phyloP scores from a whole-genome alignment of 305 asterid genomes.

The Galium porrigens region DNA sequence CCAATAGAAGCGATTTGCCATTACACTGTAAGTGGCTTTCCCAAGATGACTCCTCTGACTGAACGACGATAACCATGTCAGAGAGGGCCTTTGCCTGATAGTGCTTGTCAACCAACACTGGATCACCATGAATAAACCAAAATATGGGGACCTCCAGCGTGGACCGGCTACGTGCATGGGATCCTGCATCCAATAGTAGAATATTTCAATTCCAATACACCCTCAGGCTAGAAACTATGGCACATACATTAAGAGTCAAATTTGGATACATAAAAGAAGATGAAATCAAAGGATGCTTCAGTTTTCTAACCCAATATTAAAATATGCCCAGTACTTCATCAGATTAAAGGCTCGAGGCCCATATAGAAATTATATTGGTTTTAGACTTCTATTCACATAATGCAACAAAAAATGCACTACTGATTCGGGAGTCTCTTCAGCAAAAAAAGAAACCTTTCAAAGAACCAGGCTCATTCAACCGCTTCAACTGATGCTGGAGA shows the following conservation, averaged over 20 bases:
- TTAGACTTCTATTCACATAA: not conserved
- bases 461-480: slow-evolving; percentile 65
- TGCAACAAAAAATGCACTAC: not conserved
- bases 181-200: slow-evolving; percentile 37
- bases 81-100: slow-evolving; percentile 91
- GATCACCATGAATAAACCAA: slow-evolving; percentile 84
- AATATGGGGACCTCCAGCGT: slow-evolving; percentile 86
- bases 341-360: not conserved
- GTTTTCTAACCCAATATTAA: not conserved
- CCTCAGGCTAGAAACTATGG: not conserved
- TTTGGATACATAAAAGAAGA: not conserved
- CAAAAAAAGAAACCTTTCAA: slow-evolving; percentile 51
- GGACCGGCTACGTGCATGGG: slow-evolving; percentile 84
- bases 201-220: not conserved
- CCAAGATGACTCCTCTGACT: slow-evolving; percentile 89
- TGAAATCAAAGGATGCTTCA: not conserved
- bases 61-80: slow-evolving; percentile 94
- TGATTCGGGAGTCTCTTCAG: not conserved
- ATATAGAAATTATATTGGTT: not conserved
- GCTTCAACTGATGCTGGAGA: slow-evolving; percentile 89
- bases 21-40: slow-evolving; percentile 98
- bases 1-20: slow-evolving; percentile 68
- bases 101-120: slow-evolving; percentile 86
- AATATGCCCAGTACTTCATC: not conserved
- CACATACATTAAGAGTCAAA: not conserved